A percentile compares a stretch with the other conserved stretches of the same genome.
Conservation (phyloP, 768 basidiomycete species). For the Tephrocybe sp. region DNA sequence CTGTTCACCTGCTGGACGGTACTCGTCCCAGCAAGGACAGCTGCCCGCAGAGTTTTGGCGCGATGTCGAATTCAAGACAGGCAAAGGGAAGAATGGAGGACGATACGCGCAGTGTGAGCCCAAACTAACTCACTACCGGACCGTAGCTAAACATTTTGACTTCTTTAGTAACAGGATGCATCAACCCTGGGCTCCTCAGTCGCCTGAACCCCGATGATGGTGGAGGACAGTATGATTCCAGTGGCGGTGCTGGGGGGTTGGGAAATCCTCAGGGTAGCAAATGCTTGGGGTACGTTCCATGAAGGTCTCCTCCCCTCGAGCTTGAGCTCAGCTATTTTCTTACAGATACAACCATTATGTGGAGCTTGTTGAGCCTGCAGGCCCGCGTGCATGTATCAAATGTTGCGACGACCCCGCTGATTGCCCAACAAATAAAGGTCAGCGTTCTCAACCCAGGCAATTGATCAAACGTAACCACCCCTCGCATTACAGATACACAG, state of each 20-base stretch:
- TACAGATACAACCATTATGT: constrained; percentile 58
- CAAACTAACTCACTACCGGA: neutral
- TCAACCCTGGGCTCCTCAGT: constrained; percentile 40
- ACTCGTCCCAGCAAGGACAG: constrained; percentile 42
- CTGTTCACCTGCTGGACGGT: constrained; percentile 44
- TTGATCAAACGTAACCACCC: neutral
- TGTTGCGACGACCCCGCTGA: constrained; percentile 57
- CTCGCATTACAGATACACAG: constrained; percentile 35
- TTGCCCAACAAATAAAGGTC: constrained; percentile 52
- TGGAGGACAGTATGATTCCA: constrained; percentile 62
- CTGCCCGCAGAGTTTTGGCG: constrained; percentile 50
- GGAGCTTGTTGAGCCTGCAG: constrained; percentile 55
- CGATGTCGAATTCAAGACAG: constrained; percentile 45
- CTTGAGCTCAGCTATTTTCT: neutral
- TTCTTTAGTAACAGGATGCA: constrained; percentile 54
- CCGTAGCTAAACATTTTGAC: neutral
- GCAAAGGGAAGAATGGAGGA: constrained; percentile 37
- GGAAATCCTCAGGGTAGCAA: constrained; percentile 54
- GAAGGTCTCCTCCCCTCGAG: neutral
- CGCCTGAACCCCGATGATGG: constrained; percentile 46
- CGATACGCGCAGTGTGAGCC: constrained; percentile 46
- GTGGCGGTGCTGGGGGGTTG: constrained; percentile 46
- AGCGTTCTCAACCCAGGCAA: neutral
- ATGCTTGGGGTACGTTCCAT: constrained; percentile 43
- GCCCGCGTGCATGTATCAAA: constrained; percentile 52